These are phyloP conservation scores for Arbutus unedo DNA, from an alignment of 148 eudicot species.

Conservation along the genomic window DNA sequence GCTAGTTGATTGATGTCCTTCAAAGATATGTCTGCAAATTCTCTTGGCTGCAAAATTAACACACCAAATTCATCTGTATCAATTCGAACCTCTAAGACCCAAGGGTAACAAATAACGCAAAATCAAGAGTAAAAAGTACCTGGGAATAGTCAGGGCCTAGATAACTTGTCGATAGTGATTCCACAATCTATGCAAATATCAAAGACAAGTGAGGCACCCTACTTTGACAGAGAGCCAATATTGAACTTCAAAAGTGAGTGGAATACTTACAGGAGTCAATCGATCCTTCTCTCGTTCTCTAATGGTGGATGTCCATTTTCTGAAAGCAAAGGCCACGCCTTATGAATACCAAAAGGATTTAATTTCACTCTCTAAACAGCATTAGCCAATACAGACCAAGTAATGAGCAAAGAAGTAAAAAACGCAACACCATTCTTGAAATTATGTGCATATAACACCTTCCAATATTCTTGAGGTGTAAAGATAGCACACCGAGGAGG, in stretches of 20 bases:
- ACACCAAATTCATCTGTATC: conserved; percentile 3
- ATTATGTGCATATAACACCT: background rate
- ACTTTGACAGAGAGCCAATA: background rate
- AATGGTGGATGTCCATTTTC: conserved; percentile 81
- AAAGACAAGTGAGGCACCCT: conserved; percentile 12
- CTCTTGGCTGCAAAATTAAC: conserved; percentile 57
- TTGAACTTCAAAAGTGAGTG: background rate
- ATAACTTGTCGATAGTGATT: conserved; percentile 78
- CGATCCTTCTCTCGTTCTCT: conserved; percentile 86
- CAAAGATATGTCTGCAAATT: conserved; percentile 67
- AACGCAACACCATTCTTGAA: background rate
- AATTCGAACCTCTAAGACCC: conserved; percentile 8
- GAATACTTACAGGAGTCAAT: conserved; percentile 80
- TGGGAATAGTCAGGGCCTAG: conserved; percentile 89
- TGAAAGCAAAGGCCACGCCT: conserved; percentile 29
- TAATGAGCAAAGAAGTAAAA: background rate
- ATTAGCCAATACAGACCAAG: background rate
- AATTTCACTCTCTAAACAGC: background rate
- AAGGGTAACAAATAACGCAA: background rate
- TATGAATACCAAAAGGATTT: background rate
- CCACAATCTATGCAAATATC: conserved; percentile 62
- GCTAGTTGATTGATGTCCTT: conserved; percentile 84
- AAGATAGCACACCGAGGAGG: background rate
- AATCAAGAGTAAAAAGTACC: conserved; percentile 36
- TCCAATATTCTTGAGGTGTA: background rate